Conservation (phyloP, 2,329 filamentous ascomycete species). For the Triangularia verruculosa region DNA sequence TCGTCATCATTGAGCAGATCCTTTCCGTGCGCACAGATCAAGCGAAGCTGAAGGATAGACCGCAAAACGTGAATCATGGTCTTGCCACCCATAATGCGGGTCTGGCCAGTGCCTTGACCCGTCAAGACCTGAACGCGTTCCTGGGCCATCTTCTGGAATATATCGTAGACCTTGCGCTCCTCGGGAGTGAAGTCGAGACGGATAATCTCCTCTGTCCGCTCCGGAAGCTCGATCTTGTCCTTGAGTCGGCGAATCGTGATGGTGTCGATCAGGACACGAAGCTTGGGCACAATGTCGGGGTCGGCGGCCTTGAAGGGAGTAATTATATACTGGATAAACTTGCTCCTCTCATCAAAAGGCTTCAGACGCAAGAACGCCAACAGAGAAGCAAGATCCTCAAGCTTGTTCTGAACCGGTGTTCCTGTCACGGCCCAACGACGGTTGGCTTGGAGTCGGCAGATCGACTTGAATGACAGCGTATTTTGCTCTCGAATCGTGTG, state of each 20-base stretch:
- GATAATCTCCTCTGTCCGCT: constrained; percentile 68
- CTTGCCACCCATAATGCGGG: constrained; percentile 71
- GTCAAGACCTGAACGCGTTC: constrained; percentile 76
- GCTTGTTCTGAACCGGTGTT: constrained; percentile 89
- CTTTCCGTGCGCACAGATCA: constrained; percentile 91
- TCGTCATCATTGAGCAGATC: constrained; percentile 86
- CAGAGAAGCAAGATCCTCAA: constrained; percentile 85
- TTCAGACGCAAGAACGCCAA: constrained; percentile 80
- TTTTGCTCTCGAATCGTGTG: constrained; percentile 87
- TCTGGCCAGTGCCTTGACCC: constrained; percentile 49
- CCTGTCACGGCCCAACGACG: constrained; percentile 96
- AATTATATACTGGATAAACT: constrained; percentile 77
- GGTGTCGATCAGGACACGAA: constrained; percentile 89
- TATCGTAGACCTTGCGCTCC: constrained; percentile 76
- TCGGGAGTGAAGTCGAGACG: constrained; percentile 71
- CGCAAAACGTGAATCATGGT: constrained; percentile 94
- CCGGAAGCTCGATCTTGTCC: constrained; percentile 81
- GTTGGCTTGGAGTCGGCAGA: constrained; percentile 73
- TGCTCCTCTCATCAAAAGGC: constrained; percentile 75
- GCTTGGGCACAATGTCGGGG: constrained; percentile 75
- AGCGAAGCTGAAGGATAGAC: constrained; percentile 81
- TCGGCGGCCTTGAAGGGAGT: constrained; percentile 85
- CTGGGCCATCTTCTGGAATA: constrained; percentile 78
- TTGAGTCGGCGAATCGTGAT: constrained; percentile 89
- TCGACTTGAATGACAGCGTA: constrained; percentile 79